Percentiles rank a stretch among this genome's conserved stretches.
Conservation (phyloP, 345 rosid species). For the Leavenworthia alabamica region DNA sequence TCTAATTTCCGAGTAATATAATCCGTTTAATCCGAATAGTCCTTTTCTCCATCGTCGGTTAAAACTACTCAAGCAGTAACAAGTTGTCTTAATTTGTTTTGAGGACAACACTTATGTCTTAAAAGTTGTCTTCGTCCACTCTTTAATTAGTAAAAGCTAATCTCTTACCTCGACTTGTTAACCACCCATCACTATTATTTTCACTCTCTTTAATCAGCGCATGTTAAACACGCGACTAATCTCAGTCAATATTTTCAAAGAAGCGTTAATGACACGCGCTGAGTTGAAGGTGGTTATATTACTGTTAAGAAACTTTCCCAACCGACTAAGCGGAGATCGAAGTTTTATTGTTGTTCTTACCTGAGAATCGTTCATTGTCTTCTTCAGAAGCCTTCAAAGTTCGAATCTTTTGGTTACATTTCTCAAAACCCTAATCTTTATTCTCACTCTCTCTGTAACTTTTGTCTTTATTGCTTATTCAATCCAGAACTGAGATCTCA, state of each 20-base stretch:
- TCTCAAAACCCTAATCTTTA: conserved; percentile 21
- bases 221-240: neutral
- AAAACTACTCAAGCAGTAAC: no score
- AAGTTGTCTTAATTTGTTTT: no score
- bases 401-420: conserved; percentile 10
- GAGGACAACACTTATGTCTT: no score
- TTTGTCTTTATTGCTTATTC: conserved; percentile 8
- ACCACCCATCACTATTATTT: neutral
- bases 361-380: conserved; percentile 33
- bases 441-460: neutral
- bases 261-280: conserved; percentile 11
- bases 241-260: neutral
- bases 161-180: no score
- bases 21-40: no score
- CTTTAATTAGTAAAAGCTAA: no score
- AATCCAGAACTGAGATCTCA: no score
- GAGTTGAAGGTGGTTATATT: neutral
- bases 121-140: no score
- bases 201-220: neutral
- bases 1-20: no score
- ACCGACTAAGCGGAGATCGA: conserved; percentile 19
- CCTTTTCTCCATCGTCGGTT: no score
- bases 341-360: conserved; percentile 17
- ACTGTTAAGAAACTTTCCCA: conserved; percentile 26
- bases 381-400: conserved; percentile 20